Percentiles rank a stretch among this genome's conserved stretches.
Conservation (phyloP, 2,329 filamentous ascomycete genomes). For the Aspergillus pseudonomiae region DNA sequence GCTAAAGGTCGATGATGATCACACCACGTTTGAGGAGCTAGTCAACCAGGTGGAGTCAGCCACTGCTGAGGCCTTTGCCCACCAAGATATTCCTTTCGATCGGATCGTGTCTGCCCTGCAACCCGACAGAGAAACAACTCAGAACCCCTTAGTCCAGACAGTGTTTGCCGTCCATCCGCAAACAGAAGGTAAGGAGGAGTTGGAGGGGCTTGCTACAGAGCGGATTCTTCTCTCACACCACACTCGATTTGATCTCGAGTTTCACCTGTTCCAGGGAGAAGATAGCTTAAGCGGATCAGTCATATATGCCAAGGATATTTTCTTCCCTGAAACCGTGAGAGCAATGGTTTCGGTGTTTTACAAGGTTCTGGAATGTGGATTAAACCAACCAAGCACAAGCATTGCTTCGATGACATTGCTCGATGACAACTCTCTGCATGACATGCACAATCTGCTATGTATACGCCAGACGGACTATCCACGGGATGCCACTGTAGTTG, state of each 20-base stretch:
- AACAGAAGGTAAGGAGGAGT: not conserved
- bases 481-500: not conserved
- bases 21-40: not conserved
- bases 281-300: not conserved
- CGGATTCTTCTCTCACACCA: not conserved
- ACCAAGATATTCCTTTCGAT: not conserved
- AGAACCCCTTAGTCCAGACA: not conserved
- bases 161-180: not conserved
- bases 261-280: not conserved
- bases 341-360: not conserved
- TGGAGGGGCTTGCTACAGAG: not conserved
- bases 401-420: not conserved
- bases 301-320: not conserved
- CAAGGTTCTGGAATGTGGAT: not conserved
- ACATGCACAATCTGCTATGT: not conserved
- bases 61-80: not conserved
- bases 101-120: not conserved
- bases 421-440: not conserved
- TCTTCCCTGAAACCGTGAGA: not conserved
- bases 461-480: not conserved
- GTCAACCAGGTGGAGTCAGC: not conserved
- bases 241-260: not conserved
- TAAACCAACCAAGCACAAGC: not conserved
- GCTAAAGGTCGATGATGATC: not conserved
- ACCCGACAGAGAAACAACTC: not conserved